Percentiles rank a stretch among this genome's conserved stretches.
phyloP scores from a whole-genome alignment of 352 stramenopile genomes.

The Globisporangium polare region DNA sequence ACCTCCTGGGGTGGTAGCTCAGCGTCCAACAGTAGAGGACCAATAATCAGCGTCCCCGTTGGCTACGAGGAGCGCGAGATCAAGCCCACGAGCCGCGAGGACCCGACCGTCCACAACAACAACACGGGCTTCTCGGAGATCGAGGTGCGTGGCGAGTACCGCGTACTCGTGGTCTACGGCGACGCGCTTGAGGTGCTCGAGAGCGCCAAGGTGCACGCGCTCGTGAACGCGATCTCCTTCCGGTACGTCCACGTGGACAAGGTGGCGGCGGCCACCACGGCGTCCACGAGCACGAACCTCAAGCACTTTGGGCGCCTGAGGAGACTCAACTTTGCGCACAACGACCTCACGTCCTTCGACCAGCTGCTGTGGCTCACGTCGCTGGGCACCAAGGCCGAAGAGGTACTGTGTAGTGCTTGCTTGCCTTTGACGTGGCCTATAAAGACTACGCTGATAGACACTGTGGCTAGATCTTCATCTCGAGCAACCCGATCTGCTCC shows the following conservation, averaged over 20 bases:
- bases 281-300: conserved; percentile 33
- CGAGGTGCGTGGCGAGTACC: conserved; percentile 65
- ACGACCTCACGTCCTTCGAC: conserved; percentile 59
- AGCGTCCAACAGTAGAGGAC: conserved; percentile 6
- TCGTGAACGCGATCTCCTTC: conserved; percentile 65
- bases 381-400: conserved; percentile 57
- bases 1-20: conserved; percentile 7
- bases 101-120: conserved; percentile 44
- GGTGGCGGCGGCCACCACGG: conserved; percentile 30
- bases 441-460: neutral
- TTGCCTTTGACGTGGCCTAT: neutral
- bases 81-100: conserved; percentile 41
- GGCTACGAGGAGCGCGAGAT: conserved; percentile 31
- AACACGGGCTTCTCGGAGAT: conserved; percentile 65
- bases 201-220: conserved; percentile 41
- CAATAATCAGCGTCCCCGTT: neutral
- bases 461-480: conserved; percentile 51
- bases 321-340: conserved; percentile 58
- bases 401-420: conserved; percentile 26
- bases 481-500: conserved; percentile 50
- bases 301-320: conserved; percentile 59
- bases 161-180: conserved; percentile 64
- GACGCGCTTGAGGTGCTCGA: conserved; percentile 63
- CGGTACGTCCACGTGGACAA: conserved; percentile 48
- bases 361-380: conserved; percentile 55